Evolutionary conservation across 192 early-diverging fungal genomes (phyloP).

Genomic region (Backusella mclennaniae): DNA sequence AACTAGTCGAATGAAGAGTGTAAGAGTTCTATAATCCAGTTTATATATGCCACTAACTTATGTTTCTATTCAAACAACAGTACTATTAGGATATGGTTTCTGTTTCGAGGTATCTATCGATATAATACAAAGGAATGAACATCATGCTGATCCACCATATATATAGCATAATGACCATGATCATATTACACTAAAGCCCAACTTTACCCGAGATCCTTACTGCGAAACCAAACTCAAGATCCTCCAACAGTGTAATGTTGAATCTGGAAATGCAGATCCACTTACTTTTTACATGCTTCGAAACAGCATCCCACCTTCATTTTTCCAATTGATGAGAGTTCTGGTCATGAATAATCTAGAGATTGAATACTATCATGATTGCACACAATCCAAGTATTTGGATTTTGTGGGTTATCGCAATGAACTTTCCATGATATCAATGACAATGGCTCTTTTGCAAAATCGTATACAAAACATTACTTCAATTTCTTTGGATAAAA

Average conservation of each 20-base stretch:
- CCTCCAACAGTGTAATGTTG: conserved; percentile 39
- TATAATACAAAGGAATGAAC: neutral
- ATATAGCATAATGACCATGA: conserved; percentile 51
- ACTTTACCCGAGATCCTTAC: conserved; percentile 58
- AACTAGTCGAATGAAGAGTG: conserved; percentile 66
- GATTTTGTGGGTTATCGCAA: conserved; percentile 51
- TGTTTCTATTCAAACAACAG: conserved; percentile 16
- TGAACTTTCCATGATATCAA: conserved; percentile 54
- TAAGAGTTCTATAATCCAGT: conserved; percentile 20
- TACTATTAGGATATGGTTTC: conserved; percentile 69
- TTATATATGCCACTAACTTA: neutral
- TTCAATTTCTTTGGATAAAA: neutral
- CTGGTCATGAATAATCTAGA: conserved; percentile 65
- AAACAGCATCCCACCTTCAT: conserved; percentile 40
- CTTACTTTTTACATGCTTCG: conserved; percentile 49
- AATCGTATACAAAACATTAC: conserved; percentile 32
- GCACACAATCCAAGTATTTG: conserved; percentile 17
- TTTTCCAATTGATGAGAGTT: conserved; percentile 58
- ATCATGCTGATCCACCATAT: neutral
- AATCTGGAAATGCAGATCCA: conserved; percentile 15
- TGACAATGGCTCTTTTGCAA: conserved; percentile 45
- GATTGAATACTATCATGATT: conserved; percentile 10
- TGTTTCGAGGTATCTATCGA: conserved; percentile 43
- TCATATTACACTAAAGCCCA: conserved; percentile 56
- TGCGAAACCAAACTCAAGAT: conserved; percentile 41